Evolutionary conservation across 345 rosid genomes (phyloP).

Genomic region (Reutealis trisperma): DNA sequence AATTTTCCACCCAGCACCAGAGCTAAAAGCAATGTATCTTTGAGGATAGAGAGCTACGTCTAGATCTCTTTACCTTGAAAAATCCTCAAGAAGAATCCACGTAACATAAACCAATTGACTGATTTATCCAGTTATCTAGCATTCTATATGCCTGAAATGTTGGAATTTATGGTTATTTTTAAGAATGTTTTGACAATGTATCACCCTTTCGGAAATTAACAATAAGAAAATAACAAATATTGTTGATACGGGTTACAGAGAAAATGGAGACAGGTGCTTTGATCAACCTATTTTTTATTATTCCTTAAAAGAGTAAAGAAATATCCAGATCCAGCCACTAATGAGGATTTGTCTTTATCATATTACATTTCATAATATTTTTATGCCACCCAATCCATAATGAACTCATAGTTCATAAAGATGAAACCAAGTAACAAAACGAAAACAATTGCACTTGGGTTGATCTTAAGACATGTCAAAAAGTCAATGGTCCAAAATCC

Average conservation of each 20-base stretch:
- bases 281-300: background rate
- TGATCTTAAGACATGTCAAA: background rate
- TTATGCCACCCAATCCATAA: background rate
- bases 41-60: background rate
- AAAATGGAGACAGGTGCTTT: background rate
- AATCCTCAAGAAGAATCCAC: background rate
- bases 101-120: background rate
- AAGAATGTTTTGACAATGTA: background rate
- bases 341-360: background rate
- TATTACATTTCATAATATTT: background rate
- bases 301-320: background rate
- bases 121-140: background rate
- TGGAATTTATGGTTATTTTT: background rate
- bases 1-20: background rate
- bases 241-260: background rate
- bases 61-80: background rate
- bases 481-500: background rate
- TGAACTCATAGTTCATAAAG: background rate
- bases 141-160: background rate
- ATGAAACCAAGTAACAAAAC: background rate
- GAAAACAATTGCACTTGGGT: background rate
- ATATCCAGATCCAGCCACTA: background rate
- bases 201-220: background rate
- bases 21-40: background rate
- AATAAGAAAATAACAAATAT: background rate